phyloP scores from a whole-genome alignment of 306 rosid genomes.

The Prunus dulcis region DNA sequence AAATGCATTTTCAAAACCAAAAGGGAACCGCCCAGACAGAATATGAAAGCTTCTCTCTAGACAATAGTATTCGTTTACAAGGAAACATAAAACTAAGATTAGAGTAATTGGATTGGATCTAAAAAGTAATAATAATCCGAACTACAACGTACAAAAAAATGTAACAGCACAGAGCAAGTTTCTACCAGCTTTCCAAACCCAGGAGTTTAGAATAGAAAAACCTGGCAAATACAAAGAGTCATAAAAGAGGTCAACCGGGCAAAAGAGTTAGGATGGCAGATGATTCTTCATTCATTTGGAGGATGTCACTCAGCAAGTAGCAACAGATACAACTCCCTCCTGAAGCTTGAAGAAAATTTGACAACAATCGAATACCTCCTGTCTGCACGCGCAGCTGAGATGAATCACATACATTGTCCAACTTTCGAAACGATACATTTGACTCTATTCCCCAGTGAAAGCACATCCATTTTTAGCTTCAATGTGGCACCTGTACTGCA shows the following conservation, averaged over 20 bases:
- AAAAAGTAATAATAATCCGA: no score
- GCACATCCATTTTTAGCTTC: constrained; percentile 6
- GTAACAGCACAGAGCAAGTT: background rate
- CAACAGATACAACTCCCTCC: background rate
- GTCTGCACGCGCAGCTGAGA: background rate
- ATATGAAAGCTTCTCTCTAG: no score
- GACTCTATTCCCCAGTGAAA: constrained; percentile 3
- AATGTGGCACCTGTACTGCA: constrained; percentile 1
- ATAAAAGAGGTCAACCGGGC: background rate
- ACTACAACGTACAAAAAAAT: background rate
- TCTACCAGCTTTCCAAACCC: background rate
- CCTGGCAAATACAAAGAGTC: background rate
- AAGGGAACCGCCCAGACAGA: no score
- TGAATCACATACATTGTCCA: background rate
- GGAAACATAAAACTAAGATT: no score
- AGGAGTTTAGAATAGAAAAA: background rate
- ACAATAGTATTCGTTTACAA: no score
- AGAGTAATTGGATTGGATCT: no score
- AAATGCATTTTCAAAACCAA: no score
- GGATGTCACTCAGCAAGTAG: constrained; percentile 1
- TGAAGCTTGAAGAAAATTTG: background rate
- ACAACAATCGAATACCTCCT: background rate
- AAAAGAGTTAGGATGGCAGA: background rate
- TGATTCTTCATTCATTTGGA: background rate
- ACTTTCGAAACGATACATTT: background rate